Evolutionary conservation across 2,329 filamentous ascomycete genomes (phyloP).

Genomic region (Diaporthe citri): DNA sequence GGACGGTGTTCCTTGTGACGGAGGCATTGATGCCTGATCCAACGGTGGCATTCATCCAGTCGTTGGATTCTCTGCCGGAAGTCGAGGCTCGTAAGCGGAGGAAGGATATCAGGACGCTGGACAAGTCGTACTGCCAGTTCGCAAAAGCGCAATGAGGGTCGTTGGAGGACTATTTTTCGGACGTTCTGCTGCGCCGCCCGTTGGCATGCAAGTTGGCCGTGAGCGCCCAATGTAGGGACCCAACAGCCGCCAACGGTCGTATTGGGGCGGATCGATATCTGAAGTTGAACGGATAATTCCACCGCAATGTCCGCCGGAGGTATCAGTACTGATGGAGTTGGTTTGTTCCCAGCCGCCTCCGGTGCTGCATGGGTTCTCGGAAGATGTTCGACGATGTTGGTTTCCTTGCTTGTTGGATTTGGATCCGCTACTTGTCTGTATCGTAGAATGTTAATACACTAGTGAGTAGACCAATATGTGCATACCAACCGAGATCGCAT

Average conservation of each 20-base stretch:
- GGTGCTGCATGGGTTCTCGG: not conserved
- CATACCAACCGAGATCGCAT: not conserved
- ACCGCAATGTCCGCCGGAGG: not conserved
- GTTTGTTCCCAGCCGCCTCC: not conserved
- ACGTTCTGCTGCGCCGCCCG: not conserved
- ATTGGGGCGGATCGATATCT: not conserved
- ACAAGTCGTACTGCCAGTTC: not conserved
- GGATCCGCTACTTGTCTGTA: not conserved
- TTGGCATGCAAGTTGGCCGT: not conserved
- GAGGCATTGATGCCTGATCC: conserved; percentile 11
- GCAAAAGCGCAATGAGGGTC: not conserved
- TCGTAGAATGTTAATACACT: too few species aligned
- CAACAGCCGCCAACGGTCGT: not conserved
- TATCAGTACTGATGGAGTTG: not conserved
- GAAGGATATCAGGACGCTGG: conserved; percentile 5
- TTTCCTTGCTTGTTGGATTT: not conserved
- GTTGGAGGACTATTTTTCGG: not conserved
- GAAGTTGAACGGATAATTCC: not conserved
- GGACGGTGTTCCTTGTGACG: not conserved
- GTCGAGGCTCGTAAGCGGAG: not conserved
- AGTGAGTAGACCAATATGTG: not conserved
- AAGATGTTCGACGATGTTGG: not conserved
- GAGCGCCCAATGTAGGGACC: not conserved
- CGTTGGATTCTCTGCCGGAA: not conserved
- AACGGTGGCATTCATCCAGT: not conserved